Base-by-base conservation (phyloP, 345 rosid genomes). In the Salix arbutifolia region DNA sequence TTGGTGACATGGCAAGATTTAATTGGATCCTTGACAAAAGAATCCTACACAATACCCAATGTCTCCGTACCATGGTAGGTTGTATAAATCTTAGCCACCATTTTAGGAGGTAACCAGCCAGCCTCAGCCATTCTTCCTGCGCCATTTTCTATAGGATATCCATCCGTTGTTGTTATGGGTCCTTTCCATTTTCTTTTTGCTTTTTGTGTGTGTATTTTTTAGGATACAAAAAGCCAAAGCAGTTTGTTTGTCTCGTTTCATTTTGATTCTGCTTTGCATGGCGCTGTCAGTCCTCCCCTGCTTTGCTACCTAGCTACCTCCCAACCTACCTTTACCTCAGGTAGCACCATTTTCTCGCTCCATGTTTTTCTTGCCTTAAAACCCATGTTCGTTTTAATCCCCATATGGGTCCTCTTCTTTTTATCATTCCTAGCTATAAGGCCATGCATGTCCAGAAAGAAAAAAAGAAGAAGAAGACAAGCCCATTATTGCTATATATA, bases 241-340 rank as follows among this genome's bases (percentile, higher is more conserved):
- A 37, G 64, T 56, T 48, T 6, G 46, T 21, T 46, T 52, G 23
- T n/a, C 65, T 70, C 18, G 28, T 4, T 48, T 14, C 33, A 16
- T 68, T 74, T 71, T 18, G 52, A 28, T 74, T 30, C 52, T 6
- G 53, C 70, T 81, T 74, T 82, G 85, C 85, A 82, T 82, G 82
- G 80, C 75, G 78, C 65, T 72, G 72, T 61, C 77, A 70, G 23
- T n/a, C 65, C 28, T 60, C 65, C 65, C 50, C 50, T 46, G 50
- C 16, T 46, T 46, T 46, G 17, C 80, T 74, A 48, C 72, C 77
- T 40, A 40, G 44, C 44, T 81, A 67, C 72, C n/a, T 70, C 42
- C 48, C 23, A 8, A 14, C 53, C 61, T 8, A 50, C 21, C 52
- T 58, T 21, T 26, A 11, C 12, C 31, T 38, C 46, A 68, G 46